Conservation (phyloP, 495 filamentous ascomycete genomes). For the Clohesyomyces aquaticus region DNA sequence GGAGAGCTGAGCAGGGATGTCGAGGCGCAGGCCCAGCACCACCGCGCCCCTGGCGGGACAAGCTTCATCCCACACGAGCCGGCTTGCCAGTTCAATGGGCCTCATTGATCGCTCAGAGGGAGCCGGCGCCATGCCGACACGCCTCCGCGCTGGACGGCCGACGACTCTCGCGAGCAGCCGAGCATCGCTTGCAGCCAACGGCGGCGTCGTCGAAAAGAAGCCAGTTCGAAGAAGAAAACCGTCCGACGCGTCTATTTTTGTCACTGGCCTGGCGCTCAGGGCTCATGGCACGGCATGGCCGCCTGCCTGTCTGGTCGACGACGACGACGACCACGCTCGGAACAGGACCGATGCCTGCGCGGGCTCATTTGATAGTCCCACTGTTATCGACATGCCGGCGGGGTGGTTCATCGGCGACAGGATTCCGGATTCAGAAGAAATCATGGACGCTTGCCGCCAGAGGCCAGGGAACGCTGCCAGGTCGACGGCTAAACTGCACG, state of each 20-base stretch:
- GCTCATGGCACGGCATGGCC: background rate
- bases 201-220: background rate
- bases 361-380: no score
- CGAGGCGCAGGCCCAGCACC: conserved; percentile 21
- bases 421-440: no score
- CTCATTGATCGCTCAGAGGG: no score
- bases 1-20: conserved; percentile 32
- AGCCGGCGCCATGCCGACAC: no score
- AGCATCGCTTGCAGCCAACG: background rate
- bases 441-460: no score
- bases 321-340: conserved; percentile 1
- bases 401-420: conserved; percentile 37
- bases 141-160: no score
- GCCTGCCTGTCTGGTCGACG: conserved; percentile 24
- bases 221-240: background rate
- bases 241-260: conserved; percentile 16
- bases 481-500: conserved; percentile 32
- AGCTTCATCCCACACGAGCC: conserved; percentile 24
- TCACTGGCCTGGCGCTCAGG: background rate
- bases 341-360: background rate
- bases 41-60: conserved; percentile 29
- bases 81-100: no score
- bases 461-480: conserved; percentile 28
- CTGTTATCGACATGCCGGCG: conserved; percentile 33
- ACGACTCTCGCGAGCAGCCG: no score